phyloP scores from a whole-genome alignment of 345 rosid species.

The Brassica nigra region DNA sequence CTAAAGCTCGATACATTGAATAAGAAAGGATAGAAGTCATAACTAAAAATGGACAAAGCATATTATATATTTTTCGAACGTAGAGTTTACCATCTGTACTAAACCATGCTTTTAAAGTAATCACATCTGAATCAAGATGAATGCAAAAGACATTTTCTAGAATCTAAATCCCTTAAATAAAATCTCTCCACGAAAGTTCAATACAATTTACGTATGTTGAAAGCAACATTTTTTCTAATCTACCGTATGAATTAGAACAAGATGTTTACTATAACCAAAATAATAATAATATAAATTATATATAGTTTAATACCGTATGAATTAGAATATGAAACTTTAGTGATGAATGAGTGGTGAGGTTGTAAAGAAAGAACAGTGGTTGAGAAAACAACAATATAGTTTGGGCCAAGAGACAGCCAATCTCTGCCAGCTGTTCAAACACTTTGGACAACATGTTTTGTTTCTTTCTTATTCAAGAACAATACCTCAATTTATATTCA shows the following conservation, averaged over 20 bases:
- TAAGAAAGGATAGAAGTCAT: background rate
- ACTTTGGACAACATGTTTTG: conserved; percentile 41
- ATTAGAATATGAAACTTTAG: conserved; percentile 2
- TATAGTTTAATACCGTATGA: background rate
- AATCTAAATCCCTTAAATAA: conserved; percentile 7
- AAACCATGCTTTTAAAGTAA: background rate
- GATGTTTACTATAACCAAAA: background rate
- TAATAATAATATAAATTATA: background rate
- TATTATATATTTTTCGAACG: background rate
- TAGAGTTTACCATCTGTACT: background rate
- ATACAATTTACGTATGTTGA: background rate
- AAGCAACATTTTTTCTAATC: background rate
- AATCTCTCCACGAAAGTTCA: background rate
- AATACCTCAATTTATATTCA: background rate
- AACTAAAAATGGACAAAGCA: background rate
- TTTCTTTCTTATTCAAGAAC: conserved; percentile 29
- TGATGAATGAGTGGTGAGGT: conserved; percentile 34
- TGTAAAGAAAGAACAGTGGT: conserved; percentile 39
- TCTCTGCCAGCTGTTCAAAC: conserved; percentile 33
- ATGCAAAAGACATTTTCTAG: conserved; percentile 28
- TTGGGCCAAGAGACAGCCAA: conserved; percentile 21
- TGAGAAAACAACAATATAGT: conserved; percentile 29
- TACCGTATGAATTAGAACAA: conserved; percentile 2
- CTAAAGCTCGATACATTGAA: conserved; percentile 16
- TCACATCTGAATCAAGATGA: background rate